Evolutionary conservation across 2,329 filamentous ascomycete genomes (phyloP).

Genomic region (Penicillium sp.): DNA sequence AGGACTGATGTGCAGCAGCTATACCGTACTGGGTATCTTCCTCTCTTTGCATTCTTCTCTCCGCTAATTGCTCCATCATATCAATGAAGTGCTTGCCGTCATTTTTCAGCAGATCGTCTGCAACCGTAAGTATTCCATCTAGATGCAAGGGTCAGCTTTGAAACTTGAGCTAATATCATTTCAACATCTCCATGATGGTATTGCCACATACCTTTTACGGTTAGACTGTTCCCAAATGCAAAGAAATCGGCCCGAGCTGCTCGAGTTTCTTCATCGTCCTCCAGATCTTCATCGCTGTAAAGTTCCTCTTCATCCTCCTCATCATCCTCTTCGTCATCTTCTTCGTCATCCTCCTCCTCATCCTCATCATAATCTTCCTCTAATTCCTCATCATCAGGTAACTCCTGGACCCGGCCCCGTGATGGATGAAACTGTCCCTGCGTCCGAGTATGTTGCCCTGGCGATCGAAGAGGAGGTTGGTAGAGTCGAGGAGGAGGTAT

Average conservation of each 20-base stretch:
- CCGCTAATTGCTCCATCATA: conserved; percentile 99
- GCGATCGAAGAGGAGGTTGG: conserved; percentile 54
- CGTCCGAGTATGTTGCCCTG: conserved; percentile 57
- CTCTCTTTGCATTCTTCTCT: conserved; percentile 94
- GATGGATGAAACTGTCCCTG: conserved; percentile 61
- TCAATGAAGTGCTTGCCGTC: conserved; percentile 99
- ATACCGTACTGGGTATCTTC: conserved; percentile 75
- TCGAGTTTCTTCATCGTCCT: conserved; percentile 63
- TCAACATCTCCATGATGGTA: conserved; percentile 9
- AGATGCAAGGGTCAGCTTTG: conserved; percentile 34
- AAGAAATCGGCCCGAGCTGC: conserved; percentile 75
- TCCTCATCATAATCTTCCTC: conserved; percentile 54
- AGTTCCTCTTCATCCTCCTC: conserved; percentile 68
- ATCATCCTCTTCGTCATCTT: conserved; percentile 58
- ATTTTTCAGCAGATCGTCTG: conserved; percentile 96
- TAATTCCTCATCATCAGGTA: conserved; percentile 53
- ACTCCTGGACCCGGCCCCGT: conserved; percentile 64
- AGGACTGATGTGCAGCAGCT: conserved; percentile 53
- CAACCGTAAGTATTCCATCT: conserved; percentile 96
- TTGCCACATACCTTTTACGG: conserved; percentile 69
- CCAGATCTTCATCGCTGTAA: conserved; percentile 61
- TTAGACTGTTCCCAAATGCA: conserved; percentile 94
- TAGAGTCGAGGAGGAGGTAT: conserved; percentile 63
- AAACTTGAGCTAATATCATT: conserved; percentile 36
- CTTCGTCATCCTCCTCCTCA: conserved; percentile 42